Evolutionary conservation across 1,284 basidiomycete species (phyloP).

Genomic region (Puccinia brachypodii): DNA sequence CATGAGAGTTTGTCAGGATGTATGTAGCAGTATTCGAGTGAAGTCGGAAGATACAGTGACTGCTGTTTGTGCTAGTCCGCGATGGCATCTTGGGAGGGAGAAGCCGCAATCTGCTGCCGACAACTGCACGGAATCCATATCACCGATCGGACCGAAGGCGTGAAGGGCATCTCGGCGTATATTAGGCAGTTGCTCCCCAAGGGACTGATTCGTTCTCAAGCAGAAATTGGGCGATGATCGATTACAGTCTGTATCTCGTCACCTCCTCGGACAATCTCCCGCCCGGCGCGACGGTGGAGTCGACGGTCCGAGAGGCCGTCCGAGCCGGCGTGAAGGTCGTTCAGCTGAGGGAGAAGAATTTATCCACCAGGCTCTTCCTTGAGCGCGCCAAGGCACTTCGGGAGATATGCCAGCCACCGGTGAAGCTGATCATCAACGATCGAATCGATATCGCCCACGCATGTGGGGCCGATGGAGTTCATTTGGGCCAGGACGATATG

Average conservation of each 20-base stretch:
- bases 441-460: conserved; percentile 82
- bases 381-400: conserved; percentile 21
- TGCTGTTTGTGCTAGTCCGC: no score
- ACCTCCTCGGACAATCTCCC: conserved; percentile 38
- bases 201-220: not conserved
- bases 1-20: no score
- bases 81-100: no score
- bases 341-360: conserved; percentile 39
- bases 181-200: not conserved
- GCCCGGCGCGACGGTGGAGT: conserved; percentile 19
- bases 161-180: not conserved
- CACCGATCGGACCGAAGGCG: not conserved
- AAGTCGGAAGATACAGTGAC: no score
- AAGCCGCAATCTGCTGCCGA: no score
- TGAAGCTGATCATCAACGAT: conserved; percentile 89
- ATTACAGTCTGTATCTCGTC: conserved; percentile 43
- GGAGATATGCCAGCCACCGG: conserved; percentile 52
- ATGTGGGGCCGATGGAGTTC: conserved; percentile 69
- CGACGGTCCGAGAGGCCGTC: conserved; percentile 27
- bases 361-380: conserved; percentile 29
- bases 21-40: no score
- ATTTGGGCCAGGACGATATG: conserved; percentile 89
- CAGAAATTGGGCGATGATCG: not conserved
- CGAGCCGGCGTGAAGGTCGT: conserved; percentile 36
- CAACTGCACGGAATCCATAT: not conserved